Conservation (phyloP, 176 grass and related monocot species). For the Juncus inflexus region DNA sequence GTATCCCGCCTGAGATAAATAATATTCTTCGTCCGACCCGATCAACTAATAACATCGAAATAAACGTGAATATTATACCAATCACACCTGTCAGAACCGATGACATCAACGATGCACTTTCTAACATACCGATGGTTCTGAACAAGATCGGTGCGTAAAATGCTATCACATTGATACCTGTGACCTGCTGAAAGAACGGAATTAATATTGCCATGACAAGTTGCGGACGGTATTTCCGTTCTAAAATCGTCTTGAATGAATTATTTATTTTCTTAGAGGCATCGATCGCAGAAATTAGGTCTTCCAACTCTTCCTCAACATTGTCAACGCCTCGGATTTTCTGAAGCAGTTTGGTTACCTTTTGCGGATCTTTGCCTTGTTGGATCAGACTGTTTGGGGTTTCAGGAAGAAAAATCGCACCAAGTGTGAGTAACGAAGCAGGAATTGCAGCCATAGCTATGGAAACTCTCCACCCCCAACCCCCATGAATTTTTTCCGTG, state of each 20-base stretch:
- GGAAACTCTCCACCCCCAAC: constrained; percentile 50
- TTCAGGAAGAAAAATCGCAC: constrained; percentile 40
- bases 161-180: constrained; percentile 25
- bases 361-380: constrained; percentile 24
- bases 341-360: constrained; percentile 6
- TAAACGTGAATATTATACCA: constrained; percentile 6
- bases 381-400: constrained; percentile 51
- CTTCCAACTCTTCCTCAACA: constrained; percentile 11
- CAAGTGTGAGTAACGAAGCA: constrained; percentile 32
- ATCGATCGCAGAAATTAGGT: constrained; percentile 5
- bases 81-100: constrained; percentile 4
- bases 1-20: constrained; percentile 18
- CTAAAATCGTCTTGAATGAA: constrained; percentile 21
- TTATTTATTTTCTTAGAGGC: neutral
- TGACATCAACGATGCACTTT: constrained; percentile 21
- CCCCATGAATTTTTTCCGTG: constrained; percentile 40
- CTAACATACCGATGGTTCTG: constrained; percentile 17
- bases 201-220: constrained; percentile 21
- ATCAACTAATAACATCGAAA: constrained; percentile 16
- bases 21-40: constrained; percentile 16
- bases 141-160: constrained; percentile 19
- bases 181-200: constrained; percentile 29
- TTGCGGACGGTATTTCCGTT: constrained; percentile 13
- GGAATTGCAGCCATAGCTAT: constrained; percentile 32
- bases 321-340: constrained; percentile 18